Base-by-base conservation (phyloP, 768 basidiomycete genomes). In the Suillus placidus region DNA sequence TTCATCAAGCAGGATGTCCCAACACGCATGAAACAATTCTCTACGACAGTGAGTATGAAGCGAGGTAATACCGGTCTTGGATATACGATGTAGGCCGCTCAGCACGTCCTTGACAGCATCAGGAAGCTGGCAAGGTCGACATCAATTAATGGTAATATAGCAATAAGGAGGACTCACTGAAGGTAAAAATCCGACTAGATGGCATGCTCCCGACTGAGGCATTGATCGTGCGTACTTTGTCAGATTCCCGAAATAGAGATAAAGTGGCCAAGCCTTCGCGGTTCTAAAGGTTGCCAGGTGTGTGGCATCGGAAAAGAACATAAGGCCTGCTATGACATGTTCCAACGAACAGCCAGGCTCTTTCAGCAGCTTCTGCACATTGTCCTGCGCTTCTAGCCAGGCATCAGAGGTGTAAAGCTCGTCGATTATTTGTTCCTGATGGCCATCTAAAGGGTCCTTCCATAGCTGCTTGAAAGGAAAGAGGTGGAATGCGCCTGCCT, bases 381-480 rank as follows among this genome's bases (percentile, higher is more conserved):
- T n/a, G n/a, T 70, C 62, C 12, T 70, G 67, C 16, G 69, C 72
- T 6, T 68, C 57, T 4, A 68, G 56, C 61, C 70, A 69, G 0
- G 65, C 66, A 18, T 67, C 54, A 6, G 71, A 72, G 6, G 70
- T 66, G 38, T 72, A 73, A 5, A 71, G 47, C 60, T 73, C 71
- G 52, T 67, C 71, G 20, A 64, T 68, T 1, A 71, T 35, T 1
- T 65, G 67, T 42, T 68, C 57, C 1, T 64, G 43, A 5, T 6
- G 42, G 12, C 67, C 69, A 30, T 45, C 60, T 20, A 62, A 20
- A 0, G 64, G 66, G 1, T 51, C 23, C 13, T 61, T 47, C 66
- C 68, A 70, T 12, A 63, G 61, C 2, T 64, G 68, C n/a, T 69
- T 69, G 70, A 72, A 75, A 0, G 74, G 75, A 0, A 55, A 67